Conservation (phyloP, 495 filamentous ascomycete genomes). For the Lophiotrema nucula region DNA sequence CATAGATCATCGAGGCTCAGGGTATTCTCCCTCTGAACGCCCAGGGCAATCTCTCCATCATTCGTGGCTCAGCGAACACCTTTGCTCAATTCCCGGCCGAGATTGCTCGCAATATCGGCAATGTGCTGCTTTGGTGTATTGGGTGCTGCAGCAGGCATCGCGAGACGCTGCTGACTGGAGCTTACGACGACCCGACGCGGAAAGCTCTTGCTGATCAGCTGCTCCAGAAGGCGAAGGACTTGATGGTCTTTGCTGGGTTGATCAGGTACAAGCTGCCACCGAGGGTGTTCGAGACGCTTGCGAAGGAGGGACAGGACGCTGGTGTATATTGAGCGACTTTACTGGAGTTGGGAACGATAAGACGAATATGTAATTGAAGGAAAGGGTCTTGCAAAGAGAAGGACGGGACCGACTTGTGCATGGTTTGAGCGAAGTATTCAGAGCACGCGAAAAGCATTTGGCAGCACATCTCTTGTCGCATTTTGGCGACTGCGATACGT, state of each 20-base stretch:
- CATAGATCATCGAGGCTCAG: slow-evolving; percentile 67
- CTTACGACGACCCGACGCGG: slow-evolving; percentile 71
- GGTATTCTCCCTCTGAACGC: slow-evolving; percentile 76
- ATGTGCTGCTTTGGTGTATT: slow-evolving; percentile 90
- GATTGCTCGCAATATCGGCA: slow-evolving; percentile 81
- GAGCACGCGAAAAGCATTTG: too few species aligned
- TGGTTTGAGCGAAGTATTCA: too few species aligned
- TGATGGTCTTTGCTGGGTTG: slow-evolving; percentile 93
- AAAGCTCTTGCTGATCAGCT: slow-evolving; percentile 67
- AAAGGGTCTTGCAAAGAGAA: too few species aligned
- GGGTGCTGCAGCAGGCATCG: slow-evolving; percentile 75
- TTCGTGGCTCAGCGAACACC: slow-evolving; percentile 71
- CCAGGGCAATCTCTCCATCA: slow-evolving; percentile 63
- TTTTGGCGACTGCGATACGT: too few species aligned
- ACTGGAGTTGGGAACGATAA: not conserved
- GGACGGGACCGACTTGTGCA: too few species aligned
- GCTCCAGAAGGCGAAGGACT: slow-evolving; percentile 74
- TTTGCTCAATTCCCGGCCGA: slow-evolving; percentile 71
- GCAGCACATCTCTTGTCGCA: too few species aligned
- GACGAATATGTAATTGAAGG: not conserved
- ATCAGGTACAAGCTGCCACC: slow-evolving; percentile 81
- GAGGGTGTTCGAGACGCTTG: slow-evolving; percentile 76
- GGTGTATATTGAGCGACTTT: slow-evolving; percentile 42
- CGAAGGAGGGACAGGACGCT: slow-evolving; percentile 69
- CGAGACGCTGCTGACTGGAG: slow-evolving; percentile 59